Base-by-base conservation (phyloP, 2,329 filamentous ascomycete species). In the Venturia oleaginea region DNA sequence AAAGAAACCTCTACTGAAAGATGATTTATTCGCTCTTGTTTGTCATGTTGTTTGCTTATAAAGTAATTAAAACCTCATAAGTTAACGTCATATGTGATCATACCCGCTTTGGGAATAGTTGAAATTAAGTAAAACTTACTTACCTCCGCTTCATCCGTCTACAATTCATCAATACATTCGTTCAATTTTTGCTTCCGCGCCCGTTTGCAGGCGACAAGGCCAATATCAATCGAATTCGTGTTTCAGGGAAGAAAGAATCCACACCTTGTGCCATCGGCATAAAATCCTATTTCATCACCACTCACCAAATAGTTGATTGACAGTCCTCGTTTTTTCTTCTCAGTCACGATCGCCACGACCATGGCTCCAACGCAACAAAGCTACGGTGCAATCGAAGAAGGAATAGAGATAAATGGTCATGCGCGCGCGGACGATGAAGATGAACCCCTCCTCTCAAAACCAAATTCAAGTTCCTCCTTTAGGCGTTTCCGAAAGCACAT, bases 401-500 rank as follows among this genome's bases (percentile, higher is more conserved):
- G 40, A 17, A 42, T 11, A 30, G 37, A 22, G 27, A n/a, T 24
- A 62, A 62, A 54, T 32, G 59, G 59, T n/a, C 22, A 40, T 10
- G 24, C 42, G 4, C 40, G 15, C 30, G 22, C 19, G 7, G 30
- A 62, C 30, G 6, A 62, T 24, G 61, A 75, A 66, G 68, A 72
- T 69, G 69, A 71, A 10, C 73, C 73, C 63, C 71, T 75, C 40
- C 72, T 76, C 10, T 7, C 32, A 22, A 38, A 27, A 48, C 57
- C 64, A 70, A 71, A 66, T 63, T 62, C 63, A 64, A 62, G 61
- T 57, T 37, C 64, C 4, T 63, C 64, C 37, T 7, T 32, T 30
- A 57, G 54, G 2, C 67, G 65, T 27, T 63, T 75, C 51, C 67
- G 67, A 61, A 68, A 67, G 61, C 74, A 80, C 67, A 70, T 79